Percentiles rank a stretch among this genome's conserved stretches.
Conservation (phyloP, 2,329 filamentous ascomycete genomes). For the Huntiella decipiens region DNA sequence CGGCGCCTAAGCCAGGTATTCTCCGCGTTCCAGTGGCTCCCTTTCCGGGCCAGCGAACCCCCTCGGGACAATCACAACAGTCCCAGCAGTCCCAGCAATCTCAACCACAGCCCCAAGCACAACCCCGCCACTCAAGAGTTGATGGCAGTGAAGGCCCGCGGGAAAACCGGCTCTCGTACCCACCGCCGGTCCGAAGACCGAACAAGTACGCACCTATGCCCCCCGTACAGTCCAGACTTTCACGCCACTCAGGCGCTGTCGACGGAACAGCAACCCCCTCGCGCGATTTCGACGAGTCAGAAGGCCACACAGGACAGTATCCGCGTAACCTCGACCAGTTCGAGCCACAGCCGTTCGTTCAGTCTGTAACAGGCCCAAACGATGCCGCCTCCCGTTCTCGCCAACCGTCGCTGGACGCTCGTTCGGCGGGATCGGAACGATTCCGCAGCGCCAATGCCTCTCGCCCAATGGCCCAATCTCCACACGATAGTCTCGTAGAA, state of each 20-base stretch:
- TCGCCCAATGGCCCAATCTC: slow-evolving; percentile 6
- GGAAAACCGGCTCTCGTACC: slow-evolving; percentile 4
- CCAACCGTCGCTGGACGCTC: not conserved
- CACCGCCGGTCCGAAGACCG: slow-evolving; percentile 8
- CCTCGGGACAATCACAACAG: not conserved
- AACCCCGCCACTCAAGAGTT: not conserved
- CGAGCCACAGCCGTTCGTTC: slow-evolving; percentile 10
- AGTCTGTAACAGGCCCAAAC: slow-evolving; percentile 4
- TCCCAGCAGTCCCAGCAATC: not conserved
- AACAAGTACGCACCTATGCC: slow-evolving; percentile 6
- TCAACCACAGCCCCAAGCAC: not conserved
- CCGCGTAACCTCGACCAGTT: slow-evolving; percentile 8
- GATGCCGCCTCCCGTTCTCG: not conserved
- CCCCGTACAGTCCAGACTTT: slow-evolving; percentile 11
- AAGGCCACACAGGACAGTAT: slow-evolving; percentile 10
- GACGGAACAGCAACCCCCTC: not conserved
- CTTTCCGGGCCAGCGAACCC: not conserved
- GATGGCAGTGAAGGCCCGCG: not conserved
- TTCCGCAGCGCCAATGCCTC: not conserved
- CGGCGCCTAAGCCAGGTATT: not conserved
- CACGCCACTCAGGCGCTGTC: slow-evolving; percentile 10
- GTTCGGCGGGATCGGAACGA: not conserved
- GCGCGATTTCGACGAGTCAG: not conserved
- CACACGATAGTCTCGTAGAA: slow-evolving; percentile 12
- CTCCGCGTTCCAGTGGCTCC: not conserved